Evolutionary conservation across 768 basidiomycete genomes (phyloP), one percentile per base, ranked within the genome.

Genomic region (Clitopilus passeckerianus): DNA sequence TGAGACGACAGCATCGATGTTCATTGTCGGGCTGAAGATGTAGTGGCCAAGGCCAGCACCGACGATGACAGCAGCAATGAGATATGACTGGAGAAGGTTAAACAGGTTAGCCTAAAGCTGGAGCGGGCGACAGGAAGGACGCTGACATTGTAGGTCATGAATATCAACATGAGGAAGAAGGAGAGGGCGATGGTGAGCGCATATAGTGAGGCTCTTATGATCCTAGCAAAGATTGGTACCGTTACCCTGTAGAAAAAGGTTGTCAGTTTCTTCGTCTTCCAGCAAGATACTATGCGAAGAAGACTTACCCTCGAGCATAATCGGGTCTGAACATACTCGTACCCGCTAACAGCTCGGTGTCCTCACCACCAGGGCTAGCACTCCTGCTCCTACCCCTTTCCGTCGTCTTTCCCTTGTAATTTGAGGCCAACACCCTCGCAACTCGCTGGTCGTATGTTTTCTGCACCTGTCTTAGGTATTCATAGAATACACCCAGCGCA

Each of bases 81-180:
- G 85, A 66, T 94, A 96, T 34, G 89, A 93, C 93, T 95, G 64
- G 1, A 52, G 33, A 16, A 10, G 16, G 55, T 56, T 50, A 58
- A 6, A 60, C 41, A 63, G 44, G 44, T 33, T 1, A 44, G 7
- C 20, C n/a, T n/a, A 5, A 14, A 46, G 59, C 12, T 53, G 54
- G 53, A 22, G 9, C 18, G 41, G 6, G 41, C 27, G 16, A 53
- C 20, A 57, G 20, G 35, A 59, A 34, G 41, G 24, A 41, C 22
- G 75, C 90, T 67, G 60, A 93, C 92, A 64, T 97, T 97, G 75
- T 95, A 97, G 5, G 94, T 96, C 94, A 97, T 96, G 73, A 93
- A 95, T 41, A 96, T 86, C 59, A 97, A 77, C 94, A 97, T 97
- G 69, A 93, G 83, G 82, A 93, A 92, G 79, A 90, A 91, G 34